phyloP scores from a whole-genome alignment of 202 grass and related monocot genomes.

The Schoenoplectus triqueter region DNA sequence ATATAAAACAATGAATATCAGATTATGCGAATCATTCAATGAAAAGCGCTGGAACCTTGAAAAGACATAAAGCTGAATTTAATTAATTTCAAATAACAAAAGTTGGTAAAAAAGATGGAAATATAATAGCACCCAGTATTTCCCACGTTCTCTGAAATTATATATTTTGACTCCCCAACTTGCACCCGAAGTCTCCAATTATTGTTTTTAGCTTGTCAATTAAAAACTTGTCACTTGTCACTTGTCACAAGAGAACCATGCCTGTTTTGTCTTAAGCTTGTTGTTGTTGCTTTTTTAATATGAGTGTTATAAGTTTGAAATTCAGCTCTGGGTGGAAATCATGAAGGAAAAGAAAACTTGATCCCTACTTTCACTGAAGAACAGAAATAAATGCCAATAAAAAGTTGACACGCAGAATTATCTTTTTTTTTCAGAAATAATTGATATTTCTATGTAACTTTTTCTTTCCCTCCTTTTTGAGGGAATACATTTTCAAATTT shows the following conservation, averaged over 20 bases:
- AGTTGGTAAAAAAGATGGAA: conserved; percentile 46
- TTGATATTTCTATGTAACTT: neutral
- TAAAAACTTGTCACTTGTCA: neutral
- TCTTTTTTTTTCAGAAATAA: neutral
- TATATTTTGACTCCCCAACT: conserved; percentile 18
- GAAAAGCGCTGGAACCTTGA: conserved; percentile 41
- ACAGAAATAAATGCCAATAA: neutral
- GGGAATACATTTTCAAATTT: neutral
- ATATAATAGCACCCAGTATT: conserved; percentile 39
- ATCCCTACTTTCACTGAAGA: neutral
- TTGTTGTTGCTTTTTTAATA: too few species aligned
- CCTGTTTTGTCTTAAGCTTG: neutral
- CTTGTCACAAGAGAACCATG: neutral
- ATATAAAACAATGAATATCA: conserved; percentile 31
- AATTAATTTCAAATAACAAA: conserved; percentile 32
- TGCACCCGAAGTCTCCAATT: conserved; percentile 2
- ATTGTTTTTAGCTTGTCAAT: neutral
- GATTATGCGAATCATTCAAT: conserved; percentile 46
- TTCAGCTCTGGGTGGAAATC: neutral
- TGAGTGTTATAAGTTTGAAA: neutral
- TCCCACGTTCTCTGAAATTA: conserved; percentile 31
- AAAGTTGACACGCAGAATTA: neutral
- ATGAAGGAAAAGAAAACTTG: neutral
- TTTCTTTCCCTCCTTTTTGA: neutral
- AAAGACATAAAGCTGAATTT: conserved; percentile 36